Conservation (phyloP, 2,329 filamentous ascomycete genomes). For the Stemphylium vesicarium region DNA sequence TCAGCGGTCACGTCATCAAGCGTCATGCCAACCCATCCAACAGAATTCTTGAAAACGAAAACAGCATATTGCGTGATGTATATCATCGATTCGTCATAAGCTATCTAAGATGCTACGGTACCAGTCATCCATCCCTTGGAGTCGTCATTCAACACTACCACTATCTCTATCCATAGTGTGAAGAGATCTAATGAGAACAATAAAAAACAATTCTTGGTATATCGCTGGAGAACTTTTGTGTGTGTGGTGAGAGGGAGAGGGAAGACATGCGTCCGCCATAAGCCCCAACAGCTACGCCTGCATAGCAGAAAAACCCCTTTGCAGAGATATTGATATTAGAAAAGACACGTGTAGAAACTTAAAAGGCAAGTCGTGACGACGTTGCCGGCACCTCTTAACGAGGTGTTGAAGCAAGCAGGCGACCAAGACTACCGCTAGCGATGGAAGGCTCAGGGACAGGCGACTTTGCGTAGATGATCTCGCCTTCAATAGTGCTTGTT, state of each 20-base stretch:
- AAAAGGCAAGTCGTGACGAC: not conserved
- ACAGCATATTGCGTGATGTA: not conserved
- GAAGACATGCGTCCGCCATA: not conserved
- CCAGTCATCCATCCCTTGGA: too few species aligned
- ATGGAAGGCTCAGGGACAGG: constrained; percentile 42
- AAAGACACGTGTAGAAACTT: not conserved
- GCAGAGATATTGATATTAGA: not conserved
- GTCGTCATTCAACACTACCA: not conserved
- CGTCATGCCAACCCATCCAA: not conserved
- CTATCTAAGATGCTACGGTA: not conserved
- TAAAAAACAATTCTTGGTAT: constrained; percentile 5
- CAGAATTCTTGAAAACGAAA: too few species aligned
- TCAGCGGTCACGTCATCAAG: not conserved
- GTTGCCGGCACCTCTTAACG: constrained; percentile 6
- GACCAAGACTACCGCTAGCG: constrained; percentile 48
- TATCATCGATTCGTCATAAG: not conserved
- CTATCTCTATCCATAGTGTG: not conserved
- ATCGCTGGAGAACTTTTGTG: constrained; percentile 4
- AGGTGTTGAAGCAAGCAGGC: constrained; percentile 41
- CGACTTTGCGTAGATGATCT: constrained; percentile 47
- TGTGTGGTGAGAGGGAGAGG: not conserved
- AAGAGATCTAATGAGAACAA: not conserved
- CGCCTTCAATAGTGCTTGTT: constrained; percentile 45
- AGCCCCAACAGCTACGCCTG: constrained; percentile 4
- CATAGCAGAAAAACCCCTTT: constrained; percentile 1